Conservation (phyloP, 371 early-diverging fungal genomes). For the Parasitella parasitica region DNA sequence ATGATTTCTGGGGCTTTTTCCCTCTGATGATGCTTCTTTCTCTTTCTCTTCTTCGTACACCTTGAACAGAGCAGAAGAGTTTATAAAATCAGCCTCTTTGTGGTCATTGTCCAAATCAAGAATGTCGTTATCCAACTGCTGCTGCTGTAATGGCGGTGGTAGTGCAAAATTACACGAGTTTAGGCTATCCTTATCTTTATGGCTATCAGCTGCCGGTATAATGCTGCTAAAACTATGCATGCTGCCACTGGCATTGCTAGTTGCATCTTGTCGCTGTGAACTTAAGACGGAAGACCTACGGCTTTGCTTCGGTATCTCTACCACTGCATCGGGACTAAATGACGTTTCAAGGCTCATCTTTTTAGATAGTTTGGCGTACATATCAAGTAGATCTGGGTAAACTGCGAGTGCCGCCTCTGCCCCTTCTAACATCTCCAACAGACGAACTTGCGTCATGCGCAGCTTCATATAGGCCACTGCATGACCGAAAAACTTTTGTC, state of each 20-base stretch:
- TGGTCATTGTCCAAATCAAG: not conserved
- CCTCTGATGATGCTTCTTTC: not conserved
- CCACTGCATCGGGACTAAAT: not conserved
- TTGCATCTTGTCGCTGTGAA: not conserved
- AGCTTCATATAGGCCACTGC: conserved; percentile 27
- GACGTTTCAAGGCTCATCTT: conserved; percentile 2
- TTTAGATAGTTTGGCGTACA: conserved; percentile 59
- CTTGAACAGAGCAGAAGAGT: not conserved
- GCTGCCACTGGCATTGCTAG: not conserved
- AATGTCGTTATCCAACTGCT: not conserved
- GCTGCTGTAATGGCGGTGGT: not conserved
- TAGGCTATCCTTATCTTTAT: not conserved
- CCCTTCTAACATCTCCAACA: conserved; percentile 44
- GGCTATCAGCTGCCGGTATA: not conserved
- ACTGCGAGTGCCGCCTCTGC: conserved; percentile 50
- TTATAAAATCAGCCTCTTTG: not conserved
- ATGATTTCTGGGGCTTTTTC: not conserved
- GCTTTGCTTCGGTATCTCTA: not conserved
- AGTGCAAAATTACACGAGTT: conserved; percentile 5
- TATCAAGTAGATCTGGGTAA: conserved; percentile 59
- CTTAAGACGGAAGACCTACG: not conserved
- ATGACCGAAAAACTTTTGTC: conserved; percentile 20
- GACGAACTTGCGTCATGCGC: conserved; percentile 25
- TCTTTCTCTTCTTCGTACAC: conserved; percentile 1
- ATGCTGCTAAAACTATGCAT: not conserved